Evolutionary conservation across 148 eudicot genomes (phyloP).

Genomic region (Silene conica): DNA sequence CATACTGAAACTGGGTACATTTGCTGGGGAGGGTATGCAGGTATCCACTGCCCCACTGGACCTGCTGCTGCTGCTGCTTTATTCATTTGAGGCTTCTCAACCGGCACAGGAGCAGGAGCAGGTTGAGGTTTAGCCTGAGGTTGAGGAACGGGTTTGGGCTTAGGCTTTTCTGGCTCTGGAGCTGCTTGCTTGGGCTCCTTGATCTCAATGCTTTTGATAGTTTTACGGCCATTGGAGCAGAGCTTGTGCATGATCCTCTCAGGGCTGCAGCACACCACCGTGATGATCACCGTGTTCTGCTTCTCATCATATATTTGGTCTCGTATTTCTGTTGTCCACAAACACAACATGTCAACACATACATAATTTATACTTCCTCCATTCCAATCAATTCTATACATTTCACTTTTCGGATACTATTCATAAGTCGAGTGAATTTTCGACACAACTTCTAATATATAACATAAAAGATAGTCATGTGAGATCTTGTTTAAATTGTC

Average conservation of each 20-base stretch:
- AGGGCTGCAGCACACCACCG: slow-evolving; percentile 74
- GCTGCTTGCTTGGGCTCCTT: background rate
- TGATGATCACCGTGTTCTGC: slow-evolving; percentile 62
- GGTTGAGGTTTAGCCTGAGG: background rate
- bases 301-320: slow-evolving; percentile 66
- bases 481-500: too few species aligned
- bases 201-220: slow-evolving; percentile 65
- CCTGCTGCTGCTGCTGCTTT: slow-evolving; percentile 9
- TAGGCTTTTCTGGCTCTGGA: slow-evolving; percentile 22
- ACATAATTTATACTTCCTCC: background rate
- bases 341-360: background rate
- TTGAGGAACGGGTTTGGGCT: slow-evolving; percentile 21
- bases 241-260: slow-evolving; percentile 78
- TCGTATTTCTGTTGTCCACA: slow-evolving; percentile 63
- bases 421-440: too few species aligned
- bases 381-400: too few species aligned
- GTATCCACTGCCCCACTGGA: background rate
- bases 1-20: slow-evolving; percentile 14
- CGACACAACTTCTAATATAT: too few species aligned
- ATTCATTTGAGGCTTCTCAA: slow-evolving; percentile 9
- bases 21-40: background rate
- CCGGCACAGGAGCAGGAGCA: background rate
- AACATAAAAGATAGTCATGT: too few species aligned
- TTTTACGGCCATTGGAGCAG: slow-evolving; percentile 52
- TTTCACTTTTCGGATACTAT: too few species aligned